Evolutionary conservation across 2,329 filamentous ascomycete species (phyloP).

Genomic region (Dothistroma septosporum): DNA sequence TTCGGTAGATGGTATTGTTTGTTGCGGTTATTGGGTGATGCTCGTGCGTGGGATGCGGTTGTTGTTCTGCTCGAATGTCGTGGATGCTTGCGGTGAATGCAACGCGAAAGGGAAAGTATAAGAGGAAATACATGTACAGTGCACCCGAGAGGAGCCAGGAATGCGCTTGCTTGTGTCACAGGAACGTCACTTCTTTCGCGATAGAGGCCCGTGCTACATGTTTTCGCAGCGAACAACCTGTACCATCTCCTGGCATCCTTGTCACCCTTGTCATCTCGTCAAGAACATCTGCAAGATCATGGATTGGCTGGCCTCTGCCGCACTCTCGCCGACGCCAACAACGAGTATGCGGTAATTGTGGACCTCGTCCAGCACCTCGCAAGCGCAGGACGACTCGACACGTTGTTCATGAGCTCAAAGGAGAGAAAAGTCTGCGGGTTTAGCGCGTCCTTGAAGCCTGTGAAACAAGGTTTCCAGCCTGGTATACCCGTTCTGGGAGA

Average conservation of each 20-base stretch:
- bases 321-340: background rate
- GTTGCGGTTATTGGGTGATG: slow-evolving; percentile 1
- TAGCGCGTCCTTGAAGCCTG: background rate
- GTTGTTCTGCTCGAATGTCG: background rate
- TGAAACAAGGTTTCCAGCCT: background rate
- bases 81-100: background rate
- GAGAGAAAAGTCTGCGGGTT: background rate
- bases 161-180: slow-evolving; percentile 4
- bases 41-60: slow-evolving; percentile 2
- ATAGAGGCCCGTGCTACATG: background rate
- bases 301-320: background rate
- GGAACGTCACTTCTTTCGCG: background rate
- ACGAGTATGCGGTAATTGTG: background rate
- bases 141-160: background rate
- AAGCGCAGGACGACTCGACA: background rate
- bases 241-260: background rate
- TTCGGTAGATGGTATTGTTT: slow-evolving; percentile 2
- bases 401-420: background rate
- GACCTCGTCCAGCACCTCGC: background rate
- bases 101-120: background rate
- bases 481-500: background rate
- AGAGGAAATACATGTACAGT: background rate
- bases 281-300: background rate
- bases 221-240: background rate
- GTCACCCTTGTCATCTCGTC: background rate